These are phyloP conservation scores for Penicillium sp. DNA, from an alignment of 2,329 filamentous ascomycete genomes.

Conservation along the genomic window DNA sequence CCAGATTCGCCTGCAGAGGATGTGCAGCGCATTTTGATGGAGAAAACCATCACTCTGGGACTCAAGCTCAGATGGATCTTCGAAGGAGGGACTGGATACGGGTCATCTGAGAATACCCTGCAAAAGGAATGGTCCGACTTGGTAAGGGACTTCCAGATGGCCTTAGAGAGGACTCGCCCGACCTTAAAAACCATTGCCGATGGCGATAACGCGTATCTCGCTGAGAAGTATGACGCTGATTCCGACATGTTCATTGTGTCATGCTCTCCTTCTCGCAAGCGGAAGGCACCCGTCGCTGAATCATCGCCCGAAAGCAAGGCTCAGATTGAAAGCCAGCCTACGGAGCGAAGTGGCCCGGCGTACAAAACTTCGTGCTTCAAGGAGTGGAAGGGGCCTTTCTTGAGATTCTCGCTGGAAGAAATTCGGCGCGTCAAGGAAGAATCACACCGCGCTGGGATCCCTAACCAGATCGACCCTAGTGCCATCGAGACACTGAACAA, in stretches of 20 bases:
- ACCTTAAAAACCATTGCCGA: conserved; percentile 27
- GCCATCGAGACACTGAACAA: conserved; percentile 58
- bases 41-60: conserved; percentile 57
- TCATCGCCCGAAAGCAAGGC: not conserved
- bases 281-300: conserved; percentile 16
- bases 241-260: conserved; percentile 21
- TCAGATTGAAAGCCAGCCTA: not conserved
- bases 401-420: conserved; percentile 29
- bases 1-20: conserved; percentile 64
- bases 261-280: conserved; percentile 9
- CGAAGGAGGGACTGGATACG: conserved; percentile 40
- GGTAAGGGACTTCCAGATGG: conserved; percentile 51
- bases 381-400: conserved; percentile 15
- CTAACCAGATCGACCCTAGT: conserved; percentile 55
- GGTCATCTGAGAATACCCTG: conserved; percentile 36
- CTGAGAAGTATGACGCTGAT: conserved; percentile 31
- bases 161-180: conserved; percentile 43
- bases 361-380: conserved; percentile 25
- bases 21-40: conserved; percentile 61
- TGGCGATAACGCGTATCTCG: conserved; percentile 24
- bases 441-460: conserved; percentile 55
- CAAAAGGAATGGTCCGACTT: conserved; percentile 43
- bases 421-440: conserved; percentile 54
- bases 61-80: conserved; percentile 52
- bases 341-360: not conserved